Base-by-base conservation (phyloP, 2,329 filamentous ascomycete species). In the Neoascochyta sp. region DNA sequence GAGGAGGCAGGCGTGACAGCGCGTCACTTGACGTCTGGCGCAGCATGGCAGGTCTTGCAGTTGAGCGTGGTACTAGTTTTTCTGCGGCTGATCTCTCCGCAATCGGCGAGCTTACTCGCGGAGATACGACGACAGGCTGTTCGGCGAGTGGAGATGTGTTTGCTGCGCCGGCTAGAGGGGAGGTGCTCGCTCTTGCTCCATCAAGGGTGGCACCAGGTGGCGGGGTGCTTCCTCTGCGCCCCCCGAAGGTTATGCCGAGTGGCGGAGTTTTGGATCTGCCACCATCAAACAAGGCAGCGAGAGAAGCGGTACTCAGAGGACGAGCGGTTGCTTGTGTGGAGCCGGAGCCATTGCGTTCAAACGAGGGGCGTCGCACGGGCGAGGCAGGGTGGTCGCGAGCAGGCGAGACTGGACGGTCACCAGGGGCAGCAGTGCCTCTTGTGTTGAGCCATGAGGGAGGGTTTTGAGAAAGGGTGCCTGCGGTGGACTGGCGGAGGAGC, bases 1-100 rank as follows among this genome's bases (percentile, higher is more conserved):
- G 73, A 3, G 86, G 80, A 20, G 90, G 84, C 22, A 96, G 66
- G 52, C 85, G 82, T 3, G 81, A 80, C 24, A 88, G 68, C 10
- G 52, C 47, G 31, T 57, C 57, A 29, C 29, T 54, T 4, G 50
- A 55, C 24, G 29, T 45, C 18, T 41, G 45, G 8, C 57, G 52
- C 21, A 51, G 38, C 16, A 52, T 42, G 4, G 50, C 46, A 10
- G 54, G 56, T 6, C 56, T 56, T 3, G 40, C 12, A 9, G 47
- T 34, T 22, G 43, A 23, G 23, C 38, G 48, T 12, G 12, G 23
- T 3, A 15, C 20, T 16, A 30, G 29, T 10, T n/a, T 20, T 10
- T 24, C 22, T 22, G 20, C 5, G 18, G 18, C 18, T 20, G 7
- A 7, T 20, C 10, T 10, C 10, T 7, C 18, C 18, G 18, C 18